phyloP scores from a whole-genome alignment of 805 yeast species.

The Spathaspora boniae region DNA sequence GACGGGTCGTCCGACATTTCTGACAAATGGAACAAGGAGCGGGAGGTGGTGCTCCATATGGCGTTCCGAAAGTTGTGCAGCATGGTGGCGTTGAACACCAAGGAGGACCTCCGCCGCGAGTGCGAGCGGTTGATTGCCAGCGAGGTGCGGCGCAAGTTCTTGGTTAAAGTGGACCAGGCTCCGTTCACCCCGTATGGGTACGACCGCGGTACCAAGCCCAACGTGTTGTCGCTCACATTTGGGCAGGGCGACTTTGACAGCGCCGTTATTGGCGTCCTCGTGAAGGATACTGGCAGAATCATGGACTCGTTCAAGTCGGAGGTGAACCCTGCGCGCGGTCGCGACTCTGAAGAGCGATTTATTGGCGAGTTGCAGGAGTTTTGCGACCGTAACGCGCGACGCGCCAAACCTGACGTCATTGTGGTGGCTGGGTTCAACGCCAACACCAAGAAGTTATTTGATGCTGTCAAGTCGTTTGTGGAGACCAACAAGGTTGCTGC shows the following conservation, averaged over 20 bases:
- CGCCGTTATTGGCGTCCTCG: slow-evolving; percentile 77
- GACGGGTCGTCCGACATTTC: slow-evolving; percentile 78
- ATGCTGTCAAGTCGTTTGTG: slow-evolving; percentile 53
- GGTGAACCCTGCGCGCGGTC: slow-evolving; percentile 55
- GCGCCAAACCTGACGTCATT: slow-evolving; percentile 73
- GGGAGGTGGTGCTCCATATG: slow-evolving; percentile 61
- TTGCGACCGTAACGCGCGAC: slow-evolving; percentile 54
- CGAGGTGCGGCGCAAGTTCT: slow-evolving; percentile 67
- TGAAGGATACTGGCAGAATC: slow-evolving; percentile 79
- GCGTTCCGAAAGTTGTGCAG: slow-evolving; percentile 69
- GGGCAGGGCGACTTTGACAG: slow-evolving; percentile 86
- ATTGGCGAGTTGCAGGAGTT: slow-evolving; percentile 65
- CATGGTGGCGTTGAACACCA: slow-evolving; percentile 67
- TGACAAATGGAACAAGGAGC: slow-evolving; percentile 74
- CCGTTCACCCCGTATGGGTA: slow-evolving; percentile 82
- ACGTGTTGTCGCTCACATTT: slow-evolving; percentile 74
- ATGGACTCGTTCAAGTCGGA: slow-evolving; percentile 76
- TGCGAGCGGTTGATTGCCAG: slow-evolving; percentile 69
- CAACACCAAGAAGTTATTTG: slow-evolving; percentile 57
- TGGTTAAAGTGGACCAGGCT: slow-evolving; percentile 82
- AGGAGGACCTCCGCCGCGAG: slow-evolving; percentile 73
- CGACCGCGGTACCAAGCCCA: slow-evolving; percentile 79
- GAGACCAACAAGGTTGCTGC: slow-evolving; percentile 52
- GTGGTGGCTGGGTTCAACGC: slow-evolving; percentile 88
- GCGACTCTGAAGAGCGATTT: slow-evolving; percentile 39